These are phyloP conservation scores for Colletotrichum brevisporum DNA, from an alignment of 2,329 filamentous ascomycete genomes.

Conservation along the genomic window DNA sequence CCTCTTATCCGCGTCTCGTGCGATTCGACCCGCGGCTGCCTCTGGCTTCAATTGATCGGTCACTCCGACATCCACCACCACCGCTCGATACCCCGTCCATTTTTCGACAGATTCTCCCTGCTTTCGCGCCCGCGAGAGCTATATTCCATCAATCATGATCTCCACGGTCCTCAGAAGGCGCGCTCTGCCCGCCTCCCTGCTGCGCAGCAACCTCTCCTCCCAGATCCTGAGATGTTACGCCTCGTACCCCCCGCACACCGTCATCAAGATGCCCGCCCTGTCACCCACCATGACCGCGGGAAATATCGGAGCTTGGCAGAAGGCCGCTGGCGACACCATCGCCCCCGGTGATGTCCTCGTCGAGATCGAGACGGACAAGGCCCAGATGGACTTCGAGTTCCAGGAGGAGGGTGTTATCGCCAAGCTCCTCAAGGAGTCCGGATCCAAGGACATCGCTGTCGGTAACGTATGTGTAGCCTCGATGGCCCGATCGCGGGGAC, in stretches of 20 bases:
- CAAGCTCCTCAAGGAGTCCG: conserved; percentile 92
- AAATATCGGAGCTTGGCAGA: conserved; percentile 98
- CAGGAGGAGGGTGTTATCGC: conserved; percentile 97
- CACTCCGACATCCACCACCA: conserved; percentile 1
- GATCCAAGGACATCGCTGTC: conserved; percentile 93
- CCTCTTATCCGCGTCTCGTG: conserved; percentile 42
- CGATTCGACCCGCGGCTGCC: conserved; percentile 38
- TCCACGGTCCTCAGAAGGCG: conserved; percentile 75
- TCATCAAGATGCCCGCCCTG: conserved; percentile 98
- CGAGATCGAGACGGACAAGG: conserved; percentile 99
- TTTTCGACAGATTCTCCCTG: conserved; percentile 20
- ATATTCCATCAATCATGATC: conserved; percentile 65
- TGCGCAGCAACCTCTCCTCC: conserved; percentile 66
- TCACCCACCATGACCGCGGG: conserved; percentile 98
- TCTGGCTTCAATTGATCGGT: conserved; percentile 36
- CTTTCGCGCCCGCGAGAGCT: conserved; percentile 36
- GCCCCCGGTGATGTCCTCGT: conserved; percentile 94
- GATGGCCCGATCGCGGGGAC: background rate
- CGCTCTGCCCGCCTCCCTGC: conserved; percentile 66
- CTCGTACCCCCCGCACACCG: conserved; percentile 92
- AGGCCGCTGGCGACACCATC: conserved; percentile 92
- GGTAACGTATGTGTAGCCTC: conserved; percentile 81
- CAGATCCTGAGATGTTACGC: conserved; percentile 77
- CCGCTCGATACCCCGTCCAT: background rate
- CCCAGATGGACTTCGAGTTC: conserved; percentile 99